Conservation (phyloP, 2,329 filamentous ascomycete species). For the Diaporthe sp. region DNA sequence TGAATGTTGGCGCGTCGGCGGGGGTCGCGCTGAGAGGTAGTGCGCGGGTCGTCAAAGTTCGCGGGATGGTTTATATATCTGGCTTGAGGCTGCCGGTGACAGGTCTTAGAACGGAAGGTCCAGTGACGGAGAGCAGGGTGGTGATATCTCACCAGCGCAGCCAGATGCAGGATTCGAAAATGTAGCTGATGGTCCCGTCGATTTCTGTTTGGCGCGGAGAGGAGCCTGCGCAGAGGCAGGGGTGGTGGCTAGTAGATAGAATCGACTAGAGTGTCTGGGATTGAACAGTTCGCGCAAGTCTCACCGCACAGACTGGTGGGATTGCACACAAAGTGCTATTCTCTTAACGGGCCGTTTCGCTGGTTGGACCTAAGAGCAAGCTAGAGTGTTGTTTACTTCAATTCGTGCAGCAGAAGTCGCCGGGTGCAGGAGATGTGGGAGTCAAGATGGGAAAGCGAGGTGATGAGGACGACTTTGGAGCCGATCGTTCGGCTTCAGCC, state of each 20-base stretch:
- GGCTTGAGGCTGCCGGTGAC: constrained; percentile 1
- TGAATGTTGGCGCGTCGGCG: constrained; percentile 48
- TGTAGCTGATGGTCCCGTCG: constrained; percentile 14
- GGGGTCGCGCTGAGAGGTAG: neutral
- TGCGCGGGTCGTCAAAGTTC: neutral
- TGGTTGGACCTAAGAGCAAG: constrained; percentile 6
- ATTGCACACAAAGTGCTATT: constrained; percentile 2
- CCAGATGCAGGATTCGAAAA: neutral
- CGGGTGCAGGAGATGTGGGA: neutral
- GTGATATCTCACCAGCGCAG: neutral
- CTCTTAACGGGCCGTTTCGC: constrained; percentile 8
- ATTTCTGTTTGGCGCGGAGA: constrained; percentile 10
- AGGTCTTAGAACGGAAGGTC: neutral
- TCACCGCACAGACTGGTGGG: constrained; percentile 21
- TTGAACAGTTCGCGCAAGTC: constrained; percentile 28
- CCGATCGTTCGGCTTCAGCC: constrained; percentile 16
- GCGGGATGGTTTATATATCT: neutral
- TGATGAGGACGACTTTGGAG: neutral
- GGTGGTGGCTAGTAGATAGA: constrained; percentile 17
- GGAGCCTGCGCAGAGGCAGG: constrained; percentile 11
- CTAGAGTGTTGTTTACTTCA: neutral
- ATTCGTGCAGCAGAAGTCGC: neutral
- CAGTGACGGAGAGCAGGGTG: neutral
- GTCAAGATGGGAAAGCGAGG: neutral
- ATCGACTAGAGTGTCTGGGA: constrained; percentile 33